phyloP scores from a whole-genome alignment of 257 asterid species.

The Solanum paucissectum region DNA sequence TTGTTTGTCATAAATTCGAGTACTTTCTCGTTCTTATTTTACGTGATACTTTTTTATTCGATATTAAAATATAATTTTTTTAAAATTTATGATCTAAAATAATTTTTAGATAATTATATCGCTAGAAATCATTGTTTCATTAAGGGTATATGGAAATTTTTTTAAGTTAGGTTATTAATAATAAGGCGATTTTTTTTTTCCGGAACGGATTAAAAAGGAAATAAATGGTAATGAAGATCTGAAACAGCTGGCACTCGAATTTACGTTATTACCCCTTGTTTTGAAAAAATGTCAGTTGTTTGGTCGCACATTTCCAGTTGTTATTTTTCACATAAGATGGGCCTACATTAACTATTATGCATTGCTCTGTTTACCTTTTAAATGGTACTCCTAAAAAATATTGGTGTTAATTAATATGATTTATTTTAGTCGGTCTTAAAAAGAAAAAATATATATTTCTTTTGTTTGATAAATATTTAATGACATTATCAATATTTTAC shows the following conservation, averaged over 20 bases:
- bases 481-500: no score
- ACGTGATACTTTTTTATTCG: fast-evolving
- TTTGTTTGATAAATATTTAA: no score
- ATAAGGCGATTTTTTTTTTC: no score
- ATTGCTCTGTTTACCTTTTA: not conserved
- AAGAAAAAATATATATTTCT: no score
- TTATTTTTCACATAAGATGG: not conserved
- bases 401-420: no score
- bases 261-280: not conserved
- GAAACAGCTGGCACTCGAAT: not conserved
- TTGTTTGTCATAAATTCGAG: conserved; percentile 11
- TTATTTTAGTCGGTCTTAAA: no score
- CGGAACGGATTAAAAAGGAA: no score
- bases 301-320: not conserved
- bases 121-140: not conserved
- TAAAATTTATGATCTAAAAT: no score
- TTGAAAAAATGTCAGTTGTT: not conserved
- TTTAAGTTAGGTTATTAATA: no score
- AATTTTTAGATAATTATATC: no score
- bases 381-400: not conserved
- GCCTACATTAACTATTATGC: not conserved
- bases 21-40: no score
- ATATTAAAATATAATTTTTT: no score
- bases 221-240: not conserved
- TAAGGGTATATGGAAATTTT: not conserved